Evolutionary conservation across 345 rosid species (phyloP).

Genomic region (Hibiscus trionum): DNA sequence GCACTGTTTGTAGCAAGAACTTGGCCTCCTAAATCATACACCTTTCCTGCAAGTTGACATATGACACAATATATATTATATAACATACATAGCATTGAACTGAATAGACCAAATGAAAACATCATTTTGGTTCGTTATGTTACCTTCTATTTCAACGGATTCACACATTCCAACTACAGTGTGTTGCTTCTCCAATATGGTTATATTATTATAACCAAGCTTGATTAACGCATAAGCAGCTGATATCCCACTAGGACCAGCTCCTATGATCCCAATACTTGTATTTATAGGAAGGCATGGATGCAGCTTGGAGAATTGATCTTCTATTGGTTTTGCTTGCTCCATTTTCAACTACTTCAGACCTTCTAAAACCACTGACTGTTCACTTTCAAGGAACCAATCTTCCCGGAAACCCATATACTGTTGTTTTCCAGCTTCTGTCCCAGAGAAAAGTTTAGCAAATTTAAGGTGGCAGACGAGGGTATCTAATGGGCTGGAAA

Average conservation of each 20-base stretch:
- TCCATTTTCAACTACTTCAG: slow-evolving; percentile 30
- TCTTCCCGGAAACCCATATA: neutral
- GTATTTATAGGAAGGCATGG: slow-evolving; percentile 45
- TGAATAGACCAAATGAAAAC: neutral
- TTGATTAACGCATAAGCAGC: slow-evolving; percentile 55
- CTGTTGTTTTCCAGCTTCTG: neutral
- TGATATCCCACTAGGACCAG: slow-evolving; percentile 63
- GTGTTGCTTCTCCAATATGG: slow-evolving; percentile 51
- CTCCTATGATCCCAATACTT: slow-evolving; percentile 55
- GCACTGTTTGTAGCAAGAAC: slow-evolving; percentile 68
- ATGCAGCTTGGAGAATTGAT: slow-evolving; percentile 51
- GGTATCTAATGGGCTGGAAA: slow-evolving; percentile 36
- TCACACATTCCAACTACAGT: slow-evolving; percentile 67
- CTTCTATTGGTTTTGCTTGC: slow-evolving; percentile 32
- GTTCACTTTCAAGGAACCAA: neutral
- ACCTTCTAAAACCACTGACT: slow-evolving; percentile 10
- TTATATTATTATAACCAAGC: slow-evolving; percentile 51
- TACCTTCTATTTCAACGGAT: slow-evolving; percentile 60
- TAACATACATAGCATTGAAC: neutral
- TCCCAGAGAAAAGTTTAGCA: slow-evolving; percentile 55
- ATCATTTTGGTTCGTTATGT: neutral
- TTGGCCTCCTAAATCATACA: slow-evolving; percentile 68
- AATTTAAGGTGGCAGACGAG: slow-evolving; percentile 54
- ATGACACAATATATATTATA: neutral
- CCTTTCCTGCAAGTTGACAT: slow-evolving; percentile 31